Evolutionary conservation across 257 asterid genomes (phyloP), one percentile per base, ranked within the genome.

Genomic region (Primulina huaijiensis): DNA sequence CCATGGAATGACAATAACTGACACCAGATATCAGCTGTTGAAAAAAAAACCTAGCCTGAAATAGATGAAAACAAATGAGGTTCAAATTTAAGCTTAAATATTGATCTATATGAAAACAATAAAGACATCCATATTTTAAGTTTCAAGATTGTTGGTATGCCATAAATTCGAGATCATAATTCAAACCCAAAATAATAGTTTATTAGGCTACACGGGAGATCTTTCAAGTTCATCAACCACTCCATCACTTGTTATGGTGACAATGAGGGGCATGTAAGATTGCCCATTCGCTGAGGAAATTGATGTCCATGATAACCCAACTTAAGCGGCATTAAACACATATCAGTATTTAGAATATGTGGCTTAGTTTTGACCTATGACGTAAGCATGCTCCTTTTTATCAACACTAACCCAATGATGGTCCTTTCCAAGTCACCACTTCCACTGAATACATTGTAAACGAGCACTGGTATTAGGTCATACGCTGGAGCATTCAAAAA

Each of bases 11-110:
- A 62, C 88, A 83, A 66, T 80, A 83, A 65, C 85, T 83, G 46
- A 83, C 83, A 70, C 88, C 88, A 21, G 85, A 83, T 76, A 81
- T 83, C 35, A 83, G 82, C 57, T 83, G 88, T 57, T 75, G 81
- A 58, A 81, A 81, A 82, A 81, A 81, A 53, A 64, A 81, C n/a
- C 83, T 74, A 4, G 79, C 88, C 88, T 83, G 73, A 59, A 34
- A 62, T 69, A 75, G 57, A 29, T 10, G 21, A 27, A 68, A 31
- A 12, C 40, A 21, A 30, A 30, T 50, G 7, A 53, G 11, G 25
- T n/a, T n/a, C 55, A 65, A 65, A 34, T 21, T 21, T 21, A 21
- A 21, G 23, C 23, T 21, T 21, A 0, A 21, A 21, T 21, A 17
- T 16, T 35, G 9, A 65, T n/a, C 30, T 34, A 40, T 7, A 12